These are phyloP conservation scores for Penicillium fimorum DNA, from an alignment of 495 filamentous ascomycete species.

Conservation along the genomic window DNA sequence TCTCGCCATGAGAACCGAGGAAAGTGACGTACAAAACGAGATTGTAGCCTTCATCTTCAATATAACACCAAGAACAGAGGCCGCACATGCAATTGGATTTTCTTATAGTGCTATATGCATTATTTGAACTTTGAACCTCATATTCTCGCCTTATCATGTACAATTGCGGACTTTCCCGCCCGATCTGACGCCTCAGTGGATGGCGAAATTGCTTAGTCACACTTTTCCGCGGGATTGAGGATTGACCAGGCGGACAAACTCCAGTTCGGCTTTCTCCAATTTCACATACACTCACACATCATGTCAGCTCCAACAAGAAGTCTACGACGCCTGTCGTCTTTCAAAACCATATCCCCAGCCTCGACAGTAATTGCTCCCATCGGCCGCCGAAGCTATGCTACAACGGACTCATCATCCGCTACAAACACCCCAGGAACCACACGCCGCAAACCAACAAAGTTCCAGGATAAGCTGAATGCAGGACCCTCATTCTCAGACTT, in stretches of 20 bases:
- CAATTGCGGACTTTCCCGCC: constrained; percentile 7
- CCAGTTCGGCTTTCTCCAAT: constrained; percentile 12
- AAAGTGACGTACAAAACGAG: neutral
- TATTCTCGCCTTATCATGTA: neutral
- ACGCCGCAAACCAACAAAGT: constrained; percentile 57
- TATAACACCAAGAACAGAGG: neutral
- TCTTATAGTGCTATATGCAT: neutral
- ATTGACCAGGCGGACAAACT: constrained; percentile 4
- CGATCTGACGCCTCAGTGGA: neutral
- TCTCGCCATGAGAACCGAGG: neutral
- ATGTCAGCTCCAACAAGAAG: constrained; percentile 42
- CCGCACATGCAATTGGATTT: neutral
- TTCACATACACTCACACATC: constrained; percentile 18
- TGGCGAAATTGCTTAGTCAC: constrained; percentile 16
- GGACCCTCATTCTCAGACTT: constrained; percentile 88
- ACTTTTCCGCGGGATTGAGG: constrained; percentile 23
- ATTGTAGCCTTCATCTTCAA: neutral
- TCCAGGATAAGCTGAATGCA: constrained; percentile 75
- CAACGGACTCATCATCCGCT: constrained; percentile 41
- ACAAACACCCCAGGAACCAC: constrained; percentile 30
- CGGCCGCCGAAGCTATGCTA: constrained; percentile 40
- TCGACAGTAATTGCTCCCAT: constrained; percentile 17
- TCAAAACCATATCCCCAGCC: constrained; percentile 23
- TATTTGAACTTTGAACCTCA: neutral
- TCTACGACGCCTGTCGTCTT: constrained; percentile 38